Percentiles rank a stretch among this genome's conserved stretches.
Evolutionary conservation across 2,329 filamentous ascomycete species (phyloP).

Genomic region (Neofusicoccum sp.): DNA sequence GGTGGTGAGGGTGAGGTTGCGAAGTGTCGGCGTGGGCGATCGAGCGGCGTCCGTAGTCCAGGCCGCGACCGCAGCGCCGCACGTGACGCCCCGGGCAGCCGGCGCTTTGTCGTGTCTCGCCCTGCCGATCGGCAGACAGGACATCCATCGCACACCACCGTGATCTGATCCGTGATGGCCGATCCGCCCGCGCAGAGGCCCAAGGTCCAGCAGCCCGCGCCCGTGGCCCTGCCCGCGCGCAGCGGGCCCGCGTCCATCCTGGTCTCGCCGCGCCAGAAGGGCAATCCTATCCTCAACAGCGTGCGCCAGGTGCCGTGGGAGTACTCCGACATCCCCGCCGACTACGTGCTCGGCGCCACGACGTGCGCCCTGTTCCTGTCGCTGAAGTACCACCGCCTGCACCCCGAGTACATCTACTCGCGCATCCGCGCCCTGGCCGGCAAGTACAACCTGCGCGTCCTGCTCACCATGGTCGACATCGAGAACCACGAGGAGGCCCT

Average conservation of each 20-base stretch:
- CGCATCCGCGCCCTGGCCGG: constrained; percentile 83
- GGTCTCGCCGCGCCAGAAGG: constrained; percentile 90
- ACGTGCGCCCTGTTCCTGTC: constrained; percentile 92
- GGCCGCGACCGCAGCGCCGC: neutral
- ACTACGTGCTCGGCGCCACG: constrained; percentile 85
- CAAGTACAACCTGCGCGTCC: constrained; percentile 82
- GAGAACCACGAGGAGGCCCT: constrained; percentile 88
- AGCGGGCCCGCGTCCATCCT: constrained; percentile 75
- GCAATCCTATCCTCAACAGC: constrained; percentile 86
- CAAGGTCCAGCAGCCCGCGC: constrained; percentile 80
- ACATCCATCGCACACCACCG: neutral
- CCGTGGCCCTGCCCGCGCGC: constrained; percentile 75
- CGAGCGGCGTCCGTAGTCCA: neutral
- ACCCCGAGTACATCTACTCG: constrained; percentile 97
- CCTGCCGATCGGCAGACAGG: constrained; percentile 1
- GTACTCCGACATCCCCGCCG: constrained; percentile 93
- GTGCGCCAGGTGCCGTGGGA: constrained; percentile 84
- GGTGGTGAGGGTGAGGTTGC: constrained; percentile 12
- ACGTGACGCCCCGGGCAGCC: neutral
- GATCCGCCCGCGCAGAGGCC: constrained; percentile 1
- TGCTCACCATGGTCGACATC: constrained; percentile 93
- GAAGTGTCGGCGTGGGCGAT: neutral
- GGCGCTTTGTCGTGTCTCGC: neutral
- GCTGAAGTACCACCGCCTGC: constrained; percentile 94
- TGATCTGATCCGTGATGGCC: constrained; percentile 3